Evolutionary conservation across 1,284 basidiomycete genomes (phyloP).

Genomic region (Gomphus bonarii): DNA sequence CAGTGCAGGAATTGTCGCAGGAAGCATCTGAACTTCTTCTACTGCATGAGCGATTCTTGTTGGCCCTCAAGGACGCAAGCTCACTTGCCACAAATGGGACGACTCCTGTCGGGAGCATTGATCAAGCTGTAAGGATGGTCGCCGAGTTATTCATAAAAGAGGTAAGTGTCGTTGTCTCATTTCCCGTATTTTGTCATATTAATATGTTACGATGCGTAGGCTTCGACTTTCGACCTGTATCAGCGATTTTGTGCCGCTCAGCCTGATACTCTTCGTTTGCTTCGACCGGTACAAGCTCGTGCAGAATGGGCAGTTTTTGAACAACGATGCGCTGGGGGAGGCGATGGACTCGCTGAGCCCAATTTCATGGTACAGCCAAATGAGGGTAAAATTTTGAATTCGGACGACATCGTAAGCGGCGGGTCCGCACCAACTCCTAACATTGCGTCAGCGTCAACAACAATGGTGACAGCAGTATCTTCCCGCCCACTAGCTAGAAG

Average conservation of each 20-base stretch:
- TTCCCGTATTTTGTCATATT: slow-evolving; percentile 9
- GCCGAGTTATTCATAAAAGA: slow-evolving; percentile 57
- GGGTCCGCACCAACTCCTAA: not conserved
- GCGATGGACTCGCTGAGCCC: slow-evolving; percentile 14
- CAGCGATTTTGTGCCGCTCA: slow-evolving; percentile 79
- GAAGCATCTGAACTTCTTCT: slow-evolving; percentile 68
- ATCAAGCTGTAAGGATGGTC: slow-evolving; percentile 43
- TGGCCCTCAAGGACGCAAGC: slow-evolving; percentile 46
- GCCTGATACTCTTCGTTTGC: slow-evolving; percentile 63
- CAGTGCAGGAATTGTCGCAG: slow-evolving; percentile 45
- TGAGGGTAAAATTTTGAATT: not conserved
- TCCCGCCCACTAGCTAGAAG: not conserved
- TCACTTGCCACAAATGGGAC: slow-evolving; percentile 21
- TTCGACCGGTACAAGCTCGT: slow-evolving; percentile 52
- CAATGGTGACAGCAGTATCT: not conserved
- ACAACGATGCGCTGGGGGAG: slow-evolving; percentile 50
- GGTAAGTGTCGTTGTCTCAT: slow-evolving; percentile 29
- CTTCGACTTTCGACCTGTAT: slow-evolving; percentile 66
- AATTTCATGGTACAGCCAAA: not conserved
- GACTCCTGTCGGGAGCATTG: slow-evolving; percentile 16
- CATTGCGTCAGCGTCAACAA: not conserved
- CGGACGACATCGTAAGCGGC: not conserved
- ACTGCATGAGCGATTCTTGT: slow-evolving; percentile 64
- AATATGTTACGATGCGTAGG: slow-evolving; percentile 32
- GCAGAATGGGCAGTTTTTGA: slow-evolving; percentile 79